Base-by-base conservation (phyloP, 2,329 filamentous ascomycete species). In the Raffaelea deltoideospora region DNA sequence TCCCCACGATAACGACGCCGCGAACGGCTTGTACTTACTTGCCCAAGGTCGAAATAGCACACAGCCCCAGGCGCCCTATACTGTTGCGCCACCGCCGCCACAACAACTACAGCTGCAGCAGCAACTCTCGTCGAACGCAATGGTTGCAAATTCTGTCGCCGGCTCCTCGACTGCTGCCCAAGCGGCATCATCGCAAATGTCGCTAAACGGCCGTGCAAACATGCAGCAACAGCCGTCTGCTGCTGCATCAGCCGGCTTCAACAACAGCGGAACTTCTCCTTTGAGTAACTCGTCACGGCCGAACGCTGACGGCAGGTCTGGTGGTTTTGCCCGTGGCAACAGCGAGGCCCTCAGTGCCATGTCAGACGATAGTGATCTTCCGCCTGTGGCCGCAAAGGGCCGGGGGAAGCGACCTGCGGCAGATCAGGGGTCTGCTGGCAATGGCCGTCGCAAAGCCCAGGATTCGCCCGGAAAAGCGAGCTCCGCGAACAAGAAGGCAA, bases 1-100 rank as follows among this genome's bases (percentile, higher is more conserved):
- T 40, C 82, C 86, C 30, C 85, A 93, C 57, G 88, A 94, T 37
- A 93, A 88, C 49, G 88, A 94, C 60, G 90, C 88, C 31, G 90
- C 88, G 35, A 96, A 95, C 53, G 87, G 90, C 22, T 67, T 98
- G 1, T 92, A 85, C 49, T 79, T 95, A 71, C 67, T 98, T 40
- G 87, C 90, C 1, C 78, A 84, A 50, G 75, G 76, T 17, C 57
- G 61, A 20, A 76, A 62, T 65, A 72, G 60, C 60, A 67, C 54
- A 41, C 73, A 63, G 43, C 56, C 61, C 13, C 49, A 61, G 15
- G 64, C 58, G 45, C 66, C 59, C 48, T 69, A 71, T 60, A 49
- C 63, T 46, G 55, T 60, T 2, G 43, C 44, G 8, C 53, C 52
- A 6, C 52, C 61, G 31, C 59, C 59, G 30, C 61, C 67, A 64